Evolutionary conservation across 202 grass and related monocot genomes (phyloP).

Genomic region (Saccharum hybrid): DNA sequence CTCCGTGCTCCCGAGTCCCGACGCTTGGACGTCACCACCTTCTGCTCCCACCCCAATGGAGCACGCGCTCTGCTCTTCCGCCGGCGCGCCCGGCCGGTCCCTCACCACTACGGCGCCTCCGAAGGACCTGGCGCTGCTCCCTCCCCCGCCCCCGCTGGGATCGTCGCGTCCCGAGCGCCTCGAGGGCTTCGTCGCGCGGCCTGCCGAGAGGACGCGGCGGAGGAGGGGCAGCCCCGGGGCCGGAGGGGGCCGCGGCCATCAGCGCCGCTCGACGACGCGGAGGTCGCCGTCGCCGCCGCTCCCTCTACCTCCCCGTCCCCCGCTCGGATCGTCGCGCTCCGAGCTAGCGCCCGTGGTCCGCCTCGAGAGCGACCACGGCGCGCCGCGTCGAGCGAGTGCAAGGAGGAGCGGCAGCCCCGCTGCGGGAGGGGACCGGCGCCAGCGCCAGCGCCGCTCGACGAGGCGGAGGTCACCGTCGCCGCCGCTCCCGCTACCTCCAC

Average conservation of each 20-base stretch:
- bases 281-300: neutral
- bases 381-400: neutral
- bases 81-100: neutral
- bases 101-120: too few relatives aligned
- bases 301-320: conserved; percentile 34
- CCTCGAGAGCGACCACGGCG: neutral
- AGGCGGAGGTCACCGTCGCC: neutral
- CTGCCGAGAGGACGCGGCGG: too few relatives aligned
- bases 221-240: neutral
- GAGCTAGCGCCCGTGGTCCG: conserved; percentile 19
- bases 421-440: neutral
- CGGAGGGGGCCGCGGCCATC: neutral
- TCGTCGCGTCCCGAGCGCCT: neutral
- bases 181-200: neutral
- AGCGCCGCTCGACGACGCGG: neutral
- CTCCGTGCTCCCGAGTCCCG: neutral
- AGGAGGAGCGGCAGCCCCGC: conserved; percentile 48
- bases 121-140: too few relatives aligned
- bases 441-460: neutral
- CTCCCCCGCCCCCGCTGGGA: neutral
- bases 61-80: conserved; percentile 50
- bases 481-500: conserved; percentile 32
- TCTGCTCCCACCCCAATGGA: conserved; percentile 44
- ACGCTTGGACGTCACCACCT: too few relatives aligned
- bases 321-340: conserved; percentile 26